Evolutionary conservation across 257 asterid species (phyloP).

Genomic region (Nicotiana knightiana): DNA sequence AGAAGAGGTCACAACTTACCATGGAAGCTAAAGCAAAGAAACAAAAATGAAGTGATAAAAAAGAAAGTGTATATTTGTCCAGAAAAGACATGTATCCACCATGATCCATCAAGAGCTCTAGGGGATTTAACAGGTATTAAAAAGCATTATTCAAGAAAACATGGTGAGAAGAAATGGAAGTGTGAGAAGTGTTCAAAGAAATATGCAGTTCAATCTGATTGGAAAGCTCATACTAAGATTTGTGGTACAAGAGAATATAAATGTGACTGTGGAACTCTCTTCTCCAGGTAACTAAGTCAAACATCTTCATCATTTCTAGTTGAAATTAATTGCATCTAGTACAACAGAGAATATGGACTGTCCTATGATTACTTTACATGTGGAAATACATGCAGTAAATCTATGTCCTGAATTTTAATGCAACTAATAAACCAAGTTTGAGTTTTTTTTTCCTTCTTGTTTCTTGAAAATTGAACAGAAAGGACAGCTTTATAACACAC

Average conservation of each 20-base stretch:
- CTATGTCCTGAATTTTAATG: conserved; percentile 4
- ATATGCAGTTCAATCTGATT: conserved; percentile 19
- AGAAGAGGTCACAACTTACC: conserved; percentile 25
- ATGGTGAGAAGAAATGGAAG: conserved; percentile 26
- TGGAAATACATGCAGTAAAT: neutral
- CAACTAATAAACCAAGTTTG: neutral
- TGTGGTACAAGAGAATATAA: conserved; percentile 25
- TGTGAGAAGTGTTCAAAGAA: conserved; percentile 20
- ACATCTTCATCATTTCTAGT: neutral
- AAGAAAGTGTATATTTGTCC: conserved; percentile 23
- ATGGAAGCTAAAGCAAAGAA: conserved; percentile 26
- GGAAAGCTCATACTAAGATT: conserved; percentile 22
- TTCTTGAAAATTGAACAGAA: conserved; percentile 8
- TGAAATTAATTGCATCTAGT: conserved; percentile 1
- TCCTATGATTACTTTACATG: neutral
- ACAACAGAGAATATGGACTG: neutral
- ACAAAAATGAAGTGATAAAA: conserved; percentile 7
- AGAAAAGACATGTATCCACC: conserved; percentile 21
- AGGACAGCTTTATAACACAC: conserved; percentile 24
- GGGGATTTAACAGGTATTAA: conserved; percentile 24
- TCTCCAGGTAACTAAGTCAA: conserved; percentile 13
- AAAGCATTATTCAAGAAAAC: conserved; percentile 15
- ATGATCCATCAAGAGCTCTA: conserved; percentile 17
- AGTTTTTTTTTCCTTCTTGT: too few relatives aligned
- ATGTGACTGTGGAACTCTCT: conserved; percentile 28